phyloP scores from a whole-genome alignment of 169 alveolate genomes.

The Eimeria sp. region DNA sequence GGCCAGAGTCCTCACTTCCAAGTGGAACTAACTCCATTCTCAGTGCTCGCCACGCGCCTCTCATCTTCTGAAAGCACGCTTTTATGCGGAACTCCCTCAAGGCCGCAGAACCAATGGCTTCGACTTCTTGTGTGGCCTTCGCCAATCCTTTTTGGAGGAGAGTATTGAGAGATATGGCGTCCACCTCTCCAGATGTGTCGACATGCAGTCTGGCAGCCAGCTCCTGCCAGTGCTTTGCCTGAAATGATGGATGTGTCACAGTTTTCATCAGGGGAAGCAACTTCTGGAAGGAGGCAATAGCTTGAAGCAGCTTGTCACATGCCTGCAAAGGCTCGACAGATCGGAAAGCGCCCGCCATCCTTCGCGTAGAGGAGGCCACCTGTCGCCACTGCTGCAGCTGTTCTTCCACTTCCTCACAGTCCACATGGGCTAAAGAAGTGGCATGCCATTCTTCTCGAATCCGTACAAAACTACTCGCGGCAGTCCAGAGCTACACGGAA shows the following conservation, averaged over 20 bases:
- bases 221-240: slow-evolving; percentile 71
- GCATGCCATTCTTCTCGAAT: slow-evolving; percentile 44
- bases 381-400: slow-evolving; percentile 72
- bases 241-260: slow-evolving; percentile 54
- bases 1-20: slow-evolving; percentile 87
- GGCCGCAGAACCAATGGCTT: slow-evolving; percentile 85
- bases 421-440: slow-evolving; percentile 14
- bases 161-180: slow-evolving; percentile 79
- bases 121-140: slow-evolving; percentile 84
- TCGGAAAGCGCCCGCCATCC: slow-evolving; percentile 48
- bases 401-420: slow-evolving; percentile 60
- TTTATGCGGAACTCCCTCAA: slow-evolving; percentile 45
- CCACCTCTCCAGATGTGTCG: not conserved
- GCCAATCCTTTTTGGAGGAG: slow-evolving; percentile 84
- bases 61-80: slow-evolving; percentile 77
- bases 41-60: slow-evolving; percentile 47
- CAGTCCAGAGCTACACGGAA: slow-evolving; percentile 67
- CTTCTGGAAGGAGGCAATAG: slow-evolving; percentile 60
- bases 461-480: slow-evolving; percentile 25
- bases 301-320: slow-evolving; percentile 66
- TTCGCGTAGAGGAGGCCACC: slow-evolving; percentile 54
- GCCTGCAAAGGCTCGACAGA: slow-evolving; percentile 74
- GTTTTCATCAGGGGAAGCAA: slow-evolving; percentile 57
- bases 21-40: slow-evolving; percentile 86
- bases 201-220: slow-evolving; percentile 31